A percentile compares a stretch with the other conserved stretches of the same genome.
Evolutionary conservation across 768 basidiomycete species (phyloP).

Genomic region (Auricularia auricula-judae): DNA sequence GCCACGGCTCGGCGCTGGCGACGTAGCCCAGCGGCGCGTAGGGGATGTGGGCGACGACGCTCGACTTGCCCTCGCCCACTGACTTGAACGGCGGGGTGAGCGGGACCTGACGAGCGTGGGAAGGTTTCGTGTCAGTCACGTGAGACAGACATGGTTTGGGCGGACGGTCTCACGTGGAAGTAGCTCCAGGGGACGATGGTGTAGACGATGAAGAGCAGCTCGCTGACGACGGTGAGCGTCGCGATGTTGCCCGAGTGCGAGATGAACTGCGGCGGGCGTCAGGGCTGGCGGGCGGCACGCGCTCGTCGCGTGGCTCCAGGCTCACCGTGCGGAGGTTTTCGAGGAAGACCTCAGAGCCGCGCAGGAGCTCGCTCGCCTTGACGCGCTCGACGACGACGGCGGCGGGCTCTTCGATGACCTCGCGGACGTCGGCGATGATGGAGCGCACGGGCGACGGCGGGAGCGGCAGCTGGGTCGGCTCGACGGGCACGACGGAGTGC

Average conservation of each 20-base stretch:
- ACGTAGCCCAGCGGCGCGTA: constrained; percentile 41
- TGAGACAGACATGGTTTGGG: neutral
- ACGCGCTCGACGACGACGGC: constrained; percentile 8
- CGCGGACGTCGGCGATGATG: constrained; percentile 15
- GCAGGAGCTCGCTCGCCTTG: neutral
- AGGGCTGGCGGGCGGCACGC: neutral
- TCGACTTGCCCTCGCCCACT: neutral
- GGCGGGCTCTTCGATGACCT: constrained; percentile 9
- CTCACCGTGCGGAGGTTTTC: constrained; percentile 4
- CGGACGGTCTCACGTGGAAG: constrained; percentile 6
- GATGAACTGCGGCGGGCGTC: constrained; percentile 32
- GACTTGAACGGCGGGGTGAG: neutral
- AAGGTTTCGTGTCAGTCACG: neutral
- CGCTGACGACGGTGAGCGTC: constrained; percentile 40
- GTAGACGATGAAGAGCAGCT: constrained; percentile 42
- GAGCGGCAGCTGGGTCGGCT: constrained; percentile 1
- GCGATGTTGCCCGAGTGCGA: constrained; percentile 59
- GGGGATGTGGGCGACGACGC: constrained; percentile 18
- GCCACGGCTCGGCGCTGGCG: constrained; percentile 38
- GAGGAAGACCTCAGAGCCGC: neutral
- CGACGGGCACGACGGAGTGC: neutral
- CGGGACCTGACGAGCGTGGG: neutral
- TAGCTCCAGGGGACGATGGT: constrained; percentile 41
- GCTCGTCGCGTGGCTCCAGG: neutral
- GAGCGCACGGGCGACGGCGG: constrained; percentile 19